Base-by-base conservation (phyloP, 202 grass and related monocot species). In the Musa balbisiana region DNA sequence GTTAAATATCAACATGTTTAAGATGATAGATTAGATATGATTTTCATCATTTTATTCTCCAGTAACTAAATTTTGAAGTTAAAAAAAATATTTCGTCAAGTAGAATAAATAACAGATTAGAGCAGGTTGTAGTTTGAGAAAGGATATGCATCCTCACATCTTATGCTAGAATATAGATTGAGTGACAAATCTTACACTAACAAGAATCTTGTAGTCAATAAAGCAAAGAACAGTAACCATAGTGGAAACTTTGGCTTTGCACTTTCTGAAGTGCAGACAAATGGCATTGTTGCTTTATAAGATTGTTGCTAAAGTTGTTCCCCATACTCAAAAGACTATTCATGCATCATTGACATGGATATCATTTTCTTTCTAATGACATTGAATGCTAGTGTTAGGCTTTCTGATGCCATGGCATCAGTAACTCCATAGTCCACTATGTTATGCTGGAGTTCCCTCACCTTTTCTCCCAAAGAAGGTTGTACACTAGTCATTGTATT, bases 221-320 rank as follows among this genome's bases (percentile, higher is more conserved):
- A 24, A 53, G 50, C 21, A 24, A 59, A 74, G 73, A 11, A 33
- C 19, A 20, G 25, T 33, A 14, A 59, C 26, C 26, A 59, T 75
- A 59, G 73, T 75, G 73, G 73, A 49, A 59, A 6, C 73, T 75
- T 75, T 49, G n/a, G 25, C 55, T 59, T 62, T 60, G 13, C 51
- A 74, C 20, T 75, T 75, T 75, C 55, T 75, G 13, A 49, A 75
- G 23, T 60, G 72, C 52, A 75, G 55, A 58, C 73, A 75, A 75
- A 13, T 10, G 52, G 22, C 24, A 55, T 52, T 16, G 10, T 55
- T 27, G 20, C 24, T 9, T 67, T 17, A 11, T 69, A 49, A 17
- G 16, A 49, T 69, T 49, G 8, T 69, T 49, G 19, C 3, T 19
- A 70, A 70, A 70, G 33, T 51, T 51, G 67, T 51, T 70, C 43